Percentiles rank a stretch among this genome's conserved stretches.
These are phyloP conservation scores for Paraleonurus japonicus DNA, from an alignment of 257 asterid genomes.

Conservation along the genomic window DNA sequence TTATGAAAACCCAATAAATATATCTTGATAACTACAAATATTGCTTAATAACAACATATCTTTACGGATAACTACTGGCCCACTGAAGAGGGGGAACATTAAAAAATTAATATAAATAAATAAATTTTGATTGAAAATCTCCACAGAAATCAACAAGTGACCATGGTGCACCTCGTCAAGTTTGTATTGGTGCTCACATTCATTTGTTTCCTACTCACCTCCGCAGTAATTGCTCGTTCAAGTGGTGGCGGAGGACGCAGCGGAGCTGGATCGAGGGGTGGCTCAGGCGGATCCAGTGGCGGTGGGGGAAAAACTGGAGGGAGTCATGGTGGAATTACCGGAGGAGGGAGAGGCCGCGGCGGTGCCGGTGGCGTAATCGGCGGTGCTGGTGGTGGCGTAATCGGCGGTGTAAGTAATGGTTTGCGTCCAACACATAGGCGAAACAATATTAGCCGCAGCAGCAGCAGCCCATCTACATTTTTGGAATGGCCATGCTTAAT, in stretches of 20 bases:
- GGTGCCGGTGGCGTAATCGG: too few species aligned
- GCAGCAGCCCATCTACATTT: background rate
- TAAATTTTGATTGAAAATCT: too few species aligned
- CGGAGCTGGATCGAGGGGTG: background rate
- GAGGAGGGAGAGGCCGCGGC: background rate
- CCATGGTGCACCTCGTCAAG: constrained; percentile 31
- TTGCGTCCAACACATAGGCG: constrained; percentile 19
- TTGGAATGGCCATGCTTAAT: background rate
- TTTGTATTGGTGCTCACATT: constrained; percentile 25
- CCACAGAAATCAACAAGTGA: too few species aligned
- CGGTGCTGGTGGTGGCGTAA: too few species aligned
- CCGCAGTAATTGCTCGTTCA: constrained; percentile 23
- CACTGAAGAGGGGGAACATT: too few species aligned
- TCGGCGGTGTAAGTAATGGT: background rate
- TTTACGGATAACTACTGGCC: too few species aligned
- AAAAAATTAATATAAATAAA: too few species aligned
- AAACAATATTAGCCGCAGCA: background rate
- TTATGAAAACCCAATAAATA: too few species aligned
- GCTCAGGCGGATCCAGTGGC: constrained; percentile 10
- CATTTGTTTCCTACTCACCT: constrained; percentile 38
- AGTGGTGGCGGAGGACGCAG: constrained; percentile 22
- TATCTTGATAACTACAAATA: too few species aligned
- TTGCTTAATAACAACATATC: too few species aligned
- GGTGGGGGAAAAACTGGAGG: background rate
- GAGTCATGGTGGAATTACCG: constrained; percentile 7